Evolutionary conservation across 116 monocot genomes (phyloP).

Genomic region (Papilionanthe hybrid): DNA sequence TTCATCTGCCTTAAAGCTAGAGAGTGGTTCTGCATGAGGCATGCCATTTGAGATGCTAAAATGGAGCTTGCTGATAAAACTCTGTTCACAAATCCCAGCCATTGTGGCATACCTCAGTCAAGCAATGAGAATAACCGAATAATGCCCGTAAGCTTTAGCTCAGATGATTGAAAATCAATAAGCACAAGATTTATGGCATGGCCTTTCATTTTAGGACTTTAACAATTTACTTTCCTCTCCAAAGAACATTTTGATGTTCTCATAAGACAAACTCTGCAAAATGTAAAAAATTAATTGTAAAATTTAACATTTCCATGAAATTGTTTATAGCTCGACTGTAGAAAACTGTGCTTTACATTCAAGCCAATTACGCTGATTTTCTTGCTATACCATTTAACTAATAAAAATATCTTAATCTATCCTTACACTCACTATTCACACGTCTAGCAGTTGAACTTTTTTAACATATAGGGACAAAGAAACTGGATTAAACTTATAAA

Average conservation of each 20-base stretch:
- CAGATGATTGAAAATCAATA: not conserved
- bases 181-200: not conserved
- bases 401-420: too few relatives aligned
- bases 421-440: too few relatives aligned
- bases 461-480: not conserved
- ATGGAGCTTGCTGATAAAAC: slow-evolving; percentile 68
- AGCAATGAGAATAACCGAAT: not conserved
- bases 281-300: not conserved
- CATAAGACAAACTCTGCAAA: not conserved
- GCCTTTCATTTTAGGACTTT: not conserved
- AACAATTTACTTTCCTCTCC: not conserved
- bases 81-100: slow-evolving; percentile 6
- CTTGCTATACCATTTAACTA: not conserved
- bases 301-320: not conserved
- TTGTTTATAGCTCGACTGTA: not conserved
- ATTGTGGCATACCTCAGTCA: not conserved
- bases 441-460: not conserved
- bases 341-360: not conserved
- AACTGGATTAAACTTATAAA: not conserved
- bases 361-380: not conserved
- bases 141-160: not conserved
- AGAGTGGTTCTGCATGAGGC: slow-evolving; percentile 52
- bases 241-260: not conserved
- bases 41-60: slow-evolving; percentile 56
- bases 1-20: slow-evolving; percentile 52